Conservation (phyloP, 495 filamentous ascomycete species). For the Lichenothelia convexa region DNA sequence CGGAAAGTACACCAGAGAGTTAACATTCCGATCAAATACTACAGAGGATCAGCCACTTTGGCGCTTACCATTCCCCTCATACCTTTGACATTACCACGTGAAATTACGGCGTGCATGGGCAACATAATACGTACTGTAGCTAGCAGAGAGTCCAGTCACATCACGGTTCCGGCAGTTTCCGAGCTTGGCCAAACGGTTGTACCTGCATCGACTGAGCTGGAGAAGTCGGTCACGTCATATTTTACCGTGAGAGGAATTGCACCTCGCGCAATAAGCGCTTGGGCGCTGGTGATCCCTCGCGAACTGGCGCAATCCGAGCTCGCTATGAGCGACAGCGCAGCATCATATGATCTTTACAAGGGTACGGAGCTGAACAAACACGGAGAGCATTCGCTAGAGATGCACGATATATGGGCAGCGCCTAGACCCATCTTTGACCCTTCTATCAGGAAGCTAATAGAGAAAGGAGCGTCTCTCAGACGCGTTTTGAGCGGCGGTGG, state of each 20-base stretch:
- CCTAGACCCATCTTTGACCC: no score
- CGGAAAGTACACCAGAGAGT: neutral
- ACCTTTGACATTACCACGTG: conserved; percentile 44
- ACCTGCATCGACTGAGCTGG: conserved; percentile 63
- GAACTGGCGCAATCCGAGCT: conserved; percentile 1
- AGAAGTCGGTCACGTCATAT: conserved; percentile 41
- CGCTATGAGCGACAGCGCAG: conserved; percentile 9
- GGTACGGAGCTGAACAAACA: no score
- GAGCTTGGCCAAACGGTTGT: no score
- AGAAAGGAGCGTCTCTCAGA: conserved; percentile 16
- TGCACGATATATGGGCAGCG: no score
- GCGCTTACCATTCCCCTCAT: conserved; percentile 18
- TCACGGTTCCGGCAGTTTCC: conserved; percentile 22
- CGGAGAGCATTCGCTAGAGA: no score
- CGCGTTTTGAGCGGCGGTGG: conserved; percentile 60
- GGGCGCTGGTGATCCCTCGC: conserved; percentile 50
- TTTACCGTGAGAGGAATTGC: conserved; percentile 29
- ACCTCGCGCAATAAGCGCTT: conserved; percentile 41
- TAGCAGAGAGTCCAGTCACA: conserved; percentile 6
- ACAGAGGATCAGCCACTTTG: neutral
- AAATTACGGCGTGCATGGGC: conserved; percentile 50
- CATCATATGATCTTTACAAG: no score
- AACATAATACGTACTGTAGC: conserved; percentile 48
- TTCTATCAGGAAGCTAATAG: neutral
- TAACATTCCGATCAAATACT: neutral